phyloP scores from a whole-genome alignment of 805 yeast genomes.

The Saccharomycopsis lassenensis region DNA sequence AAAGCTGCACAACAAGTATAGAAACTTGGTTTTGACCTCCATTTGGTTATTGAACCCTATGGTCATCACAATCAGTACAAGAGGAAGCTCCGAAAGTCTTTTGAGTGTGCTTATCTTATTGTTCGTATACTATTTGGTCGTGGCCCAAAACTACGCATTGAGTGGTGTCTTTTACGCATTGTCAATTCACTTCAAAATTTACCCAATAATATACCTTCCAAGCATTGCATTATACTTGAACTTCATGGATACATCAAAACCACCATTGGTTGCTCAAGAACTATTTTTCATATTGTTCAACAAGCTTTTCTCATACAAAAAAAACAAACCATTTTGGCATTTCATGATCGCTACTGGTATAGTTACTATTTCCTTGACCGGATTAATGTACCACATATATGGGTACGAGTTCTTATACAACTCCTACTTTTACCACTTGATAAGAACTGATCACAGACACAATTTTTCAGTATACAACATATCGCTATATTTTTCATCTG shows the following conservation, averaged over 20 bases:
- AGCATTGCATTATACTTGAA: slow-evolving; percentile 38
- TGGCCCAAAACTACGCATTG: slow-evolving; percentile 25
- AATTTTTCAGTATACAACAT: slow-evolving; percentile 85
- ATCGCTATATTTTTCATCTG: slow-evolving; percentile 52
- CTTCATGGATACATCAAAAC: background rate
- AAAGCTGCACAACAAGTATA: slow-evolving; percentile 15
- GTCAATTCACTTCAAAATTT: slow-evolving; percentile 81
- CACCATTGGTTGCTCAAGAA: background rate
- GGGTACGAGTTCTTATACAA: slow-evolving; percentile 69
- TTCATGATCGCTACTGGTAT: slow-evolving; percentile 30
- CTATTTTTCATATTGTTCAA: background rate
- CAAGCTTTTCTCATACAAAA: background rate
- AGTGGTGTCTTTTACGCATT: slow-evolving; percentile 54
- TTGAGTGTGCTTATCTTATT: slow-evolving; percentile 66
- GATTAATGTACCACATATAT: slow-evolving; percentile 53
- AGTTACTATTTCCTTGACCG: slow-evolving; percentile 39
- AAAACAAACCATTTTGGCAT: background rate
- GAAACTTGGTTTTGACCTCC: slow-evolving; percentile 35
- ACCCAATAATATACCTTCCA: slow-evolving; percentile 84
- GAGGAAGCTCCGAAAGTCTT: slow-evolving; percentile 90
- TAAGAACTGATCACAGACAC: slow-evolving; percentile 85
- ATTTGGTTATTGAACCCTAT: slow-evolving; percentile 91
- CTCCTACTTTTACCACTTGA: slow-evolving; percentile 73
- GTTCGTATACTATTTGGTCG: slow-evolving; percentile 38
- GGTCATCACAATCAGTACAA: slow-evolving; percentile 84